A percentile compares a stretch with the other conserved stretches of the same genome.
Conservation (phyloP, 495 filamentous ascomycete species). For the Umbilicaria muhlenbergii region DNA sequence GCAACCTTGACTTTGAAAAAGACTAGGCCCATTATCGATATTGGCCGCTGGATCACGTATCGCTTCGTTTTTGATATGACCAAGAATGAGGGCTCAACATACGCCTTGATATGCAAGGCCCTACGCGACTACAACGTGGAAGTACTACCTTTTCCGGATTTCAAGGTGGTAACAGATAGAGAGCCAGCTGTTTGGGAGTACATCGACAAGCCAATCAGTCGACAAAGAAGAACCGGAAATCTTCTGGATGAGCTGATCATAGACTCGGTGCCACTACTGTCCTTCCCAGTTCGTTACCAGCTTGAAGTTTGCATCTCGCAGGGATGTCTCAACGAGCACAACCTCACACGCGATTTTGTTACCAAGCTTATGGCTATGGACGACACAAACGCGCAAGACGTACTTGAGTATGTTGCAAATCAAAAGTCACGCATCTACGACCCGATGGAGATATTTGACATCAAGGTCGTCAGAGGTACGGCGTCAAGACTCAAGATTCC, state of each 20-base stretch:
- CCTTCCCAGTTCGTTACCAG: constrained; percentile 71
- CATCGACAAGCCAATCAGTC: constrained; percentile 26
- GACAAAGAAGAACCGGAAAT: not conserved
- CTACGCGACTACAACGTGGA: constrained; percentile 63
- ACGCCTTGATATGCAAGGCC: constrained; percentile 31
- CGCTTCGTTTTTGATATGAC: constrained; percentile 31
- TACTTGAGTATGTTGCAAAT: constrained; percentile 50
- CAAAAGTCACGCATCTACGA: constrained; percentile 43
- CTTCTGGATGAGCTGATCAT: constrained; percentile 17
- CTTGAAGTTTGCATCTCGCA: constrained; percentile 83
- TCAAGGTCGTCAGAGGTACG: constrained; percentile 26
- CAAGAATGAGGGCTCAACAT: constrained; percentile 13
- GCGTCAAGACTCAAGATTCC: constrained; percentile 40
- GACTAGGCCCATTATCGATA: constrained; percentile 47
- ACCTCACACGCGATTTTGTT: constrained; percentile 50
- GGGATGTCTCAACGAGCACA: constrained; percentile 63
- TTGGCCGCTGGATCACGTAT: constrained; percentile 62
- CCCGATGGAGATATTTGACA: constrained; percentile 60
- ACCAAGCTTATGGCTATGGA: constrained; percentile 36
- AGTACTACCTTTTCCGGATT: constrained; percentile 18
- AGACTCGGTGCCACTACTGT: constrained; percentile 27
- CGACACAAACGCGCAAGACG: constrained; percentile 26
- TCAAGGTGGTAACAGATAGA: constrained; percentile 14
- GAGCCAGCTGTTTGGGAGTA: constrained; percentile 36
- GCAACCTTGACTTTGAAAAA: constrained; percentile 40